A percentile compares a stretch with the other conserved stretches of the same genome.
Conservation (phyloP, 2,329 filamentous ascomycete genomes). For the Hansfordia pulvinata region DNA sequence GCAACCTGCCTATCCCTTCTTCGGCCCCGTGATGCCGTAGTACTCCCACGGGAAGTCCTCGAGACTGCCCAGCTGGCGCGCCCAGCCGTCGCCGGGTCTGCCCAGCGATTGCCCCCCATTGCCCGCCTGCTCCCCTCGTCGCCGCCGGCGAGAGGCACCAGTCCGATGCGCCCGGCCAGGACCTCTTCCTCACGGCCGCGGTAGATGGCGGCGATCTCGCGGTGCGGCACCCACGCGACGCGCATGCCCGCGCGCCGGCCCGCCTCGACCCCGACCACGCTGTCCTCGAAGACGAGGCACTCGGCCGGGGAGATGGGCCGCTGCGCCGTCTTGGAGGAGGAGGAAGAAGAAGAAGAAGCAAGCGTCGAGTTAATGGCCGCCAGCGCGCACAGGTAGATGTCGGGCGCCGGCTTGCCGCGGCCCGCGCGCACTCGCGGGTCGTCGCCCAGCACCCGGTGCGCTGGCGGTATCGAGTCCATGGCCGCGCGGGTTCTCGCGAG, state of each 20-base stretch:
- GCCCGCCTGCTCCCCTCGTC: too few relatives aligned
- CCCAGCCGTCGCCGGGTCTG: slow-evolving; percentile 22
- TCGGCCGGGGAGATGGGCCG: slow-evolving; percentile 48
- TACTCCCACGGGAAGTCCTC: slow-evolving; percentile 22
- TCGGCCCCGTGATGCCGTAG: slow-evolving; percentile 22
- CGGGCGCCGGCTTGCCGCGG: slow-evolving; percentile 56
- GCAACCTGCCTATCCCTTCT: too few relatives aligned
- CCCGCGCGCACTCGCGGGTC: slow-evolving; percentile 48
- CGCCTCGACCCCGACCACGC: slow-evolving; percentile 57
- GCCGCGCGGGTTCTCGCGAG: slow-evolving; percentile 12
- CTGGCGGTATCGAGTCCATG: slow-evolving; percentile 29
- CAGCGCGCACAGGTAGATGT: slow-evolving; percentile 59
- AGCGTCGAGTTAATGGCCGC: slow-evolving; percentile 47
- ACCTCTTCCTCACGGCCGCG: slow-evolving; percentile 13
- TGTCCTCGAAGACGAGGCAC: slow-evolving; percentile 65
- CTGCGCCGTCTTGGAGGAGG: too few relatives aligned
- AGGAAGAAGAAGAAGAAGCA: too few relatives aligned
- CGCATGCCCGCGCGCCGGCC: slow-evolving; percentile 61
- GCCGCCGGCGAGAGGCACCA: slow-evolving; percentile 14
- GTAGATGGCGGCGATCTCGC: slow-evolving; percentile 30
- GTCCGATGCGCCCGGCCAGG: slow-evolving; percentile 15
- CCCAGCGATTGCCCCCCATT: too few relatives aligned
- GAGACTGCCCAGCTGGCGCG: slow-evolving; percentile 18
- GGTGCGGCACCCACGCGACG: slow-evolving; percentile 58
- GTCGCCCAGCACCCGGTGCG: slow-evolving; percentile 49